A percentile compares a stretch with the other conserved stretches of the same genome.
Evolutionary conservation across 2,329 filamentous ascomycete species (phyloP).

Genomic region (Ceratocystiopsis brevicomis): DNA sequence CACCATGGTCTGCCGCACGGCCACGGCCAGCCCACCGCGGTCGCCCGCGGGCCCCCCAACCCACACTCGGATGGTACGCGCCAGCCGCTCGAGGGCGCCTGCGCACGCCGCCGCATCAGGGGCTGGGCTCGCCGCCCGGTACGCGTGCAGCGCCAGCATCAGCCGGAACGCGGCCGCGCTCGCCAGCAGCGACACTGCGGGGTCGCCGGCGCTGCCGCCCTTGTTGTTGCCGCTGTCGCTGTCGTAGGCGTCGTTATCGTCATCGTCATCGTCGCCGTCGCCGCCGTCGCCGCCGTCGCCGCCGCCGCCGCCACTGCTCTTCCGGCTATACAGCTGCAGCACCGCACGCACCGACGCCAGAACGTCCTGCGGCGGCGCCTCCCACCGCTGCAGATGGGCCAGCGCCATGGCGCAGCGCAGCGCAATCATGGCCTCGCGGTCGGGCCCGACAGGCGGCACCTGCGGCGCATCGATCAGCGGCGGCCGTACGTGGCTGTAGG

Average conservation of each 20-base stretch:
- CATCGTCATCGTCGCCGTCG: too few species aligned
- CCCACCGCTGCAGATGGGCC: conserved; percentile 32
- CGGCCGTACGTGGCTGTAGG: conserved; percentile 14
- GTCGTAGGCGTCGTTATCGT: conserved; percentile 14
- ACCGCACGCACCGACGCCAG: conserved; percentile 31
- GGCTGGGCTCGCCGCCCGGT: conserved; percentile 19
- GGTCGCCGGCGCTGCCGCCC: not conserved
- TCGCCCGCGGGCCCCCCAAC: conserved; percentile 33
- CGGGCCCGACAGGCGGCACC: conserved; percentile 20
- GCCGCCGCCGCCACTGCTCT: not conserved
- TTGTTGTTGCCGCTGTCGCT: conserved; percentile 10
- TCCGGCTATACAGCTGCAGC: conserved; percentile 14
- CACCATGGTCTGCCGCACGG: conserved; percentile 34
- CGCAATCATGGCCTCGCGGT: conserved; percentile 35
- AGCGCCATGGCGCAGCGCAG: conserved; percentile 42
- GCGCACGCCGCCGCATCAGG: conserved; percentile 24
- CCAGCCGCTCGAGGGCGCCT: conserved; percentile 33
- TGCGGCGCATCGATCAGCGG: conserved; percentile 28
- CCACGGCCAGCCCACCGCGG: conserved; percentile 29
- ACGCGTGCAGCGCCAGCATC: conserved; percentile 31
- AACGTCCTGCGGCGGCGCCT: conserved; percentile 23
- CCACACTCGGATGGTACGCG: conserved; percentile 41
- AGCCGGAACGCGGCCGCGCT: conserved; percentile 40
- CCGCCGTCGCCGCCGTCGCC: too few species aligned
- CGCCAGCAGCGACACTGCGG: conserved; percentile 33